Conservation (phyloP, 1,139 yeast genomes). For the Magnusiomyces ingens region DNA sequence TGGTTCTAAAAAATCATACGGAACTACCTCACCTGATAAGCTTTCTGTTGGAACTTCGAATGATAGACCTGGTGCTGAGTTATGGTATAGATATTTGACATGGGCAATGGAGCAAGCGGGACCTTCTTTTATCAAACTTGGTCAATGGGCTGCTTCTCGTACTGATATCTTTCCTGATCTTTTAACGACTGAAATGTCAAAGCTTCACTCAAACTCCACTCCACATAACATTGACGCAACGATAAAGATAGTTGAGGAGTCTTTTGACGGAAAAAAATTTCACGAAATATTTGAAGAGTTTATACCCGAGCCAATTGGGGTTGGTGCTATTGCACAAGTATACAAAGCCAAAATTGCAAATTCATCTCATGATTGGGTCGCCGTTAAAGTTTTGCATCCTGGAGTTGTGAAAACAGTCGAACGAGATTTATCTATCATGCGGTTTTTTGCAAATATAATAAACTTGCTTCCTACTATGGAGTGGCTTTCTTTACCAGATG, state of each 20-base stretch:
- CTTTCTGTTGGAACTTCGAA: constrained; percentile 20
- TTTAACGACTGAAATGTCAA: constrained; percentile 69
- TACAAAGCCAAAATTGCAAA: constrained; percentile 57
- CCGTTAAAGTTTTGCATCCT: constrained; percentile 91
- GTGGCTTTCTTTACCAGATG: constrained; percentile 93
- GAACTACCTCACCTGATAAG: background rate
- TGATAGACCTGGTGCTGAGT: constrained; percentile 52
- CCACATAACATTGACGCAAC: constrained; percentile 66
- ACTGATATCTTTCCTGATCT: constrained; percentile 83
- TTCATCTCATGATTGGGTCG: constrained; percentile 44
- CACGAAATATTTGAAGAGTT: constrained; percentile 82
- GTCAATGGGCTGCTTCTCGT: constrained; percentile 99
- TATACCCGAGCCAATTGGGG: constrained; percentile 71
- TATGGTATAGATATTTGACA: constrained; percentile 68
- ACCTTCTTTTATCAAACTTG: constrained; percentile 88
- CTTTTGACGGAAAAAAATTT: constrained; percentile 54
- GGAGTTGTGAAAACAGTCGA: constrained; percentile 62
- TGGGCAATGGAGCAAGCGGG: constrained; percentile 79
- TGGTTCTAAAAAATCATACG: constrained; percentile 41
- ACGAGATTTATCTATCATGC: constrained; percentile 81
- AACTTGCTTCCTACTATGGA: constrained; percentile 87
- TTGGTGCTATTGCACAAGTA: constrained; percentile 97
- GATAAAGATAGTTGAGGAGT: constrained; percentile 47
- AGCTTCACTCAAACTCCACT: constrained; percentile 75
- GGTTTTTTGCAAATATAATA: constrained; percentile 62